A percentile compares a stretch with the other conserved stretches of the same genome.
Evolutionary conservation across 345 rosid species (phyloP).

Genomic region (Gossypium turneri): DNA sequence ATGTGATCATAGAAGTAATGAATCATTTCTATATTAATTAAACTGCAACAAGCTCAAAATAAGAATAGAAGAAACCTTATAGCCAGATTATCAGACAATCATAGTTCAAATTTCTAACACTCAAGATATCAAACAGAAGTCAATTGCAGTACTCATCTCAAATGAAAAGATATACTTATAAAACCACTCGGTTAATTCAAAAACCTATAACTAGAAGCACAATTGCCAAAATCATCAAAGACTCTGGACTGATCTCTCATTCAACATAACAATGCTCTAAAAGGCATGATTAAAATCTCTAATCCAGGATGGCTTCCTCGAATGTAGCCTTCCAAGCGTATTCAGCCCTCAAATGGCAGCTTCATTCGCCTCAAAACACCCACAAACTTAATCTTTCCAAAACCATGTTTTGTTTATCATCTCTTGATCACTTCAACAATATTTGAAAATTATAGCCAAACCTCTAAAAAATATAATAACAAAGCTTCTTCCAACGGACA

Average conservation of each 20-base stretch:
- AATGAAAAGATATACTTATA: not conserved
- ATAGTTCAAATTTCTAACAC: not conserved
- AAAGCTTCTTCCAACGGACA: not conserved
- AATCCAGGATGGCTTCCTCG: not conserved
- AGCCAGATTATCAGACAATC: not conserved
- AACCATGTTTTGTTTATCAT: not conserved
- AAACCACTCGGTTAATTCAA: not conserved
- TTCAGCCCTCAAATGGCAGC: not conserved
- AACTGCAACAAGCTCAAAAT: not conserved
- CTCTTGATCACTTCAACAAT: not conserved
- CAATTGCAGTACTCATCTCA: not conserved
- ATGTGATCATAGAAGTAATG: not conserved
- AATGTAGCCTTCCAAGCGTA: not conserved
- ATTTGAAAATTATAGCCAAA: constrained; percentile 2
- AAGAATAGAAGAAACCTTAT: not conserved
- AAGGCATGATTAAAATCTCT: not conserved
- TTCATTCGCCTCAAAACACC: not conserved
- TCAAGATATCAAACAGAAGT: not conserved
- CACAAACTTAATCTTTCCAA: not conserved
- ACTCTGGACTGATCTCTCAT: not conserved
- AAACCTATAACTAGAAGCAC: not conserved
- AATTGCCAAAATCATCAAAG: not conserved
- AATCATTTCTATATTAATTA: not conserved
- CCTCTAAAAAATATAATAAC: not conserved
- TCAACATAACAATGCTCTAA: not conserved